A percentile compares a stretch with the other conserved stretches of the same genome.
phyloP scores from a whole-genome alignment of 306 rosid genomes.

The Datisca glomerata region DNA sequence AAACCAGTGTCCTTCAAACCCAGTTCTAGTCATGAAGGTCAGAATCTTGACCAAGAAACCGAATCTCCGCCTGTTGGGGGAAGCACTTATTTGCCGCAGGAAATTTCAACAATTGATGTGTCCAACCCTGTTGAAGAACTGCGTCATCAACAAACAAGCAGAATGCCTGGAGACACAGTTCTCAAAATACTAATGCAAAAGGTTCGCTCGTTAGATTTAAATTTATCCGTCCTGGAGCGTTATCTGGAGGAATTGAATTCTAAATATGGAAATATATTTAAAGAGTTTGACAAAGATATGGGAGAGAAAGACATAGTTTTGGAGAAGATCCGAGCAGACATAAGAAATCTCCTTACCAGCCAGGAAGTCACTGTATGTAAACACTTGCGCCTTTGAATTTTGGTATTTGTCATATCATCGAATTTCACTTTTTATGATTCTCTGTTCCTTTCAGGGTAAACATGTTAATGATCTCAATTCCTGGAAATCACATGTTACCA shows the following conservation, averaged over 20 bases:
- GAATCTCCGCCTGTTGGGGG: conserved; percentile 18
- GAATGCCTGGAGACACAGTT: conserved; percentile 98
- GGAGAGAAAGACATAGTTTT: conserved; percentile 38
- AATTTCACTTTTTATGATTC: neutral
- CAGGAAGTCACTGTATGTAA: conserved; percentile 56
- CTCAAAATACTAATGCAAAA: conserved; percentile 92
- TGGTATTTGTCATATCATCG: neutral
- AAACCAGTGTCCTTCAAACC: conserved; percentile 17
- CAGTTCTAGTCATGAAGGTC: conserved; percentile 25
- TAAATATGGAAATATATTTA: conserved; percentile 62
- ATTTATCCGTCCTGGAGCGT: conserved; percentile 70
- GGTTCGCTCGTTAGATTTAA: conserved; percentile 69
- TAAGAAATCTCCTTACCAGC: conserved; percentile 35
- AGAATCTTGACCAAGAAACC: conserved; percentile 18
- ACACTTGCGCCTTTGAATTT: conserved; percentile 13
- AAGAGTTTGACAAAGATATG: conserved; percentile 51
- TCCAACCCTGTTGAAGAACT: conserved; percentile 60
- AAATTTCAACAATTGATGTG: conserved; percentile 16
- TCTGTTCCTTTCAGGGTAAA: conserved; percentile 39
- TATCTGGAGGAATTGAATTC: conserved; percentile 69
- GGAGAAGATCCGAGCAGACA: conserved; percentile 51
- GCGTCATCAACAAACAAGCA: conserved; percentile 67
- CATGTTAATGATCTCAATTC: conserved; percentile 43
- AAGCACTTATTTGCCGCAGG: conserved; percentile 28
- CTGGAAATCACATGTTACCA: conserved; percentile 65